Base-by-base conservation (phyloP, 2,329 filamentous ascomycete species). In the Dothideomycetes sp. region DNA sequence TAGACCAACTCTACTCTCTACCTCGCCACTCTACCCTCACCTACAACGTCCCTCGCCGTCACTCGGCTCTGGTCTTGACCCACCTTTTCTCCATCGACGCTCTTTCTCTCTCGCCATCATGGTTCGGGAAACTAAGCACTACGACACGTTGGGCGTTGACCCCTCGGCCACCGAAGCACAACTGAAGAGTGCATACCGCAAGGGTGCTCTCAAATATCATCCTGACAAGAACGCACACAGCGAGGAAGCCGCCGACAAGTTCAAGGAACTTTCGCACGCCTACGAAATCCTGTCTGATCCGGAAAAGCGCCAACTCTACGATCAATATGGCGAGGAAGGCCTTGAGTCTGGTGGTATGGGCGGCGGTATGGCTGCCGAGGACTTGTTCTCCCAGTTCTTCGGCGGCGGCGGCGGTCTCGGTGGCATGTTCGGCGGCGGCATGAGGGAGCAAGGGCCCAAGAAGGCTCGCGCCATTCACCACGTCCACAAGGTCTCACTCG, bases 221-320 rank as follows among this genome's bases (percentile, higher is more conserved):
- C 85, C 85, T 93, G 89, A 98, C 66, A 98, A 98, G 75, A 98
- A 98, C 65, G 78, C 81, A 49, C 79, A 91, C 70, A 93, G 94
- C 70, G 87, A 88, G 31, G 83, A 80, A 18, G 88, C 91, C 37
- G 87, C 89, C 53, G 87, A 94, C 46, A 98, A 95, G 66, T 98
- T 98, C 80, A 96, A 98, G 72, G 88, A 95, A 56, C 75, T 95
- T 45, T 94, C 87, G 49, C 81, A 89, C 58, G 91, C 91, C 46
- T 98, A 96, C 66, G 91, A 98, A 70, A 75, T 93, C 50, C 79
- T 98, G 14, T 91, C 84, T 52, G 91, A 98, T 59, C 63, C 84
- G 30, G 83, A 95, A 63, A 95, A 95, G 74, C 85, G 91, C 58
- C 66, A 78, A 53, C 61, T 96, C 46, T 98, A 98, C 64, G 91